These are phyloP conservation scores for Skeletonema marinoi DNA, from an alignment of 108 stramenopile species.

Conservation along the genomic window DNA sequence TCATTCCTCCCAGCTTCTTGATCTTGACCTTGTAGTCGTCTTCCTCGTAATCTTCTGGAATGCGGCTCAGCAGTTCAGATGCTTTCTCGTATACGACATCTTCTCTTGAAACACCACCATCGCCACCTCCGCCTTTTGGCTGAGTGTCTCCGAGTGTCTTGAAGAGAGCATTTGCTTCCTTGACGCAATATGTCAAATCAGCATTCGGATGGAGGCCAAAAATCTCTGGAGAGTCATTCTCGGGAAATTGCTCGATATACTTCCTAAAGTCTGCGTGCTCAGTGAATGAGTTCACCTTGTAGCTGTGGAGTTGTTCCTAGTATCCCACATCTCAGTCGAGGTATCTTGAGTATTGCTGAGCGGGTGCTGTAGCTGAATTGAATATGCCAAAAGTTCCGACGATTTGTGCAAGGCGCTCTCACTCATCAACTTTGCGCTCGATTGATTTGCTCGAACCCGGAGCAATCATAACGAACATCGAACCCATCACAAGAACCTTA, in stretches of 20 bases:
- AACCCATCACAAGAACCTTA: too few species aligned
- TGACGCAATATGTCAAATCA: conserved; percentile 88
- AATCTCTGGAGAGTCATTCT: conserved; percentile 90
- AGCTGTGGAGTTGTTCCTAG: too few species aligned
- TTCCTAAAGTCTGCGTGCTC: conserved; percentile 75
- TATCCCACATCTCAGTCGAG: too few species aligned
- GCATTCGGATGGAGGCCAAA: conserved; percentile 95
- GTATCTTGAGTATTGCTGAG: too few species aligned
- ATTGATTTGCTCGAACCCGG: too few species aligned
- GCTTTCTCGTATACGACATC: conserved; percentile 79
- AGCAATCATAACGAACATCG: too few species aligned
- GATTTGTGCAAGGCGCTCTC: too few species aligned
- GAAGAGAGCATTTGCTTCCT: conserved; percentile 83
- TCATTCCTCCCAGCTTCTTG: conserved; percentile 81
- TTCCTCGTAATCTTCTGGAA: conserved; percentile 86
- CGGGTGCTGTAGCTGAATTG: too few species aligned
- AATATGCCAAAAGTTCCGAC: too few species aligned
- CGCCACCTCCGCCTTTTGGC: conserved; percentile 79
- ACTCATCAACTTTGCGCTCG: too few species aligned
- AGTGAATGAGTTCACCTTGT: conserved; percentile 63
- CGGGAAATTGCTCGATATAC: conserved; percentile 79
- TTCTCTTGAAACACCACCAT: conserved; percentile 73
- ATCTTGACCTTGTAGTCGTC: conserved; percentile 87
- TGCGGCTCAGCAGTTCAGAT: conserved; percentile 66
- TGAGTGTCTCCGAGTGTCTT: conserved; percentile 85